A percentile compares a stretch with the other conserved stretches of the same genome.
Evolutionary conservation across 2,329 filamentous ascomycete species (phyloP).

Genomic region (Emmonsiellopsis sp.): DNA sequence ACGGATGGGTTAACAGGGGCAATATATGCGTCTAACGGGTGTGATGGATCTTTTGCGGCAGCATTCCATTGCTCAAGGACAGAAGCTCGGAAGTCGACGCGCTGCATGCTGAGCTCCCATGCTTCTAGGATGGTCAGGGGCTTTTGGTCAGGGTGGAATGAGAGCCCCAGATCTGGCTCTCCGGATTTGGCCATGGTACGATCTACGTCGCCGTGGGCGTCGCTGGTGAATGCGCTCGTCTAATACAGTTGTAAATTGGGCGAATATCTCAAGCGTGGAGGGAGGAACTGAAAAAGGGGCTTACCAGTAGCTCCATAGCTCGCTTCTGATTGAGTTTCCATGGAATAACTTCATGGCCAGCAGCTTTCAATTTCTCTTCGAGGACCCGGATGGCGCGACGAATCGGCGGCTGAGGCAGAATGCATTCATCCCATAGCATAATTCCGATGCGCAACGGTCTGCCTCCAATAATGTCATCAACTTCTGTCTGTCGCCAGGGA

Average conservation of each 20-base stretch:
- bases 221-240: constrained; percentile 30
- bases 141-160: background rate
- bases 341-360: constrained; percentile 15
- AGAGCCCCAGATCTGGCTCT: constrained; percentile 45
- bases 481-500: constrained; percentile 23
- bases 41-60: background rate
- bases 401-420: constrained; percentile 54
- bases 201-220: constrained; percentile 47
- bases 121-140: constrained; percentile 3
- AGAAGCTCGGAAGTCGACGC: constrained; percentile 1
- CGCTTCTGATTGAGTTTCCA: constrained; percentile 14
- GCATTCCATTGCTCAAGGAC: constrained; percentile 11
- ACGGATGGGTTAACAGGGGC: constrained; percentile 3
- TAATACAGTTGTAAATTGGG: constrained; percentile 37
- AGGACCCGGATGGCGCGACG: constrained; percentile 44
- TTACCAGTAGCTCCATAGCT: constrained; percentile 1
- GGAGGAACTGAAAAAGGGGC: background rate
- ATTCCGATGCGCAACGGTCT: constrained; percentile 49
- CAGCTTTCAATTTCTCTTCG: constrained; percentile 46
- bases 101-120: constrained; percentile 3
- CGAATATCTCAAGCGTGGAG: constrained; percentile 42
- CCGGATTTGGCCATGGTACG: constrained; percentile 44
- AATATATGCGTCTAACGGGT: constrained; percentile 8
- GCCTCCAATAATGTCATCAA: constrained; percentile 11
- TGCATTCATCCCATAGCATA: constrained; percentile 49